These are phyloP conservation scores for Scenedesmus sp. DNA, from an alignment of 163 green algal genomes.

Conservation along the genomic window DNA sequence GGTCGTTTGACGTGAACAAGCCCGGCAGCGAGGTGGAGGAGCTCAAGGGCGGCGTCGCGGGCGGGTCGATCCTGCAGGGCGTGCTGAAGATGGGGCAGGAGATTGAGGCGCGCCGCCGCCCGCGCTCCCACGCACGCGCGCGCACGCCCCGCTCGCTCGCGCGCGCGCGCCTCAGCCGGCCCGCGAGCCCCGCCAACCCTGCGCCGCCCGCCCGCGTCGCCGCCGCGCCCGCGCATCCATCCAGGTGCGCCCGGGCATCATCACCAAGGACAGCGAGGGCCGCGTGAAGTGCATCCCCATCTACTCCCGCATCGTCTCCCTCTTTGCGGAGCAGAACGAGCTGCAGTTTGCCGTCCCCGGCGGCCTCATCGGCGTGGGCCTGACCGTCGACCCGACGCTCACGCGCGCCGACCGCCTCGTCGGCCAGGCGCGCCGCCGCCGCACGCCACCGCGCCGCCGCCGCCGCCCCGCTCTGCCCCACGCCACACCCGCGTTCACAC, in stretches of 20 bases:
- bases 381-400: constrained; percentile 98
- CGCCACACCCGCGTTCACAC: too few species aligned
- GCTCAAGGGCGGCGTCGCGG: constrained; percentile 97
- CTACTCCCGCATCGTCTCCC: constrained; percentile 94
- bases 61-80: constrained; percentile 95
- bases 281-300: constrained; percentile 94
- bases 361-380: constrained; percentile 98
- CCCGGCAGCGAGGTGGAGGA: constrained; percentile 98
- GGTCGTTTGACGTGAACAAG: constrained; percentile 99
- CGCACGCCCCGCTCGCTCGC: too few species aligned
- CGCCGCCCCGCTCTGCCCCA: too few species aligned
- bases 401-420: constrained; percentile 97
- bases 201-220: too few species aligned
- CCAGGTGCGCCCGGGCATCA: constrained; percentile 93
- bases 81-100: constrained; percentile 95
- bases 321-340: constrained; percentile 96
- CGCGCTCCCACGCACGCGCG: too few species aligned
- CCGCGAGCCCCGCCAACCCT: too few species aligned
- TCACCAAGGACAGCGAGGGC: constrained; percentile 95
- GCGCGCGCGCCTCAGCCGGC: too few species aligned
- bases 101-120: constrained; percentile 85
- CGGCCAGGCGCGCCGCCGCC: constrained; percentile 83
- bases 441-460: too few species aligned
- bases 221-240: too few species aligned
- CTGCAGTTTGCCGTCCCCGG: constrained; percentile 96